Conservation (phyloP, 768 basidiomycete species). For the Neoboletus subvelutipes region DNA sequence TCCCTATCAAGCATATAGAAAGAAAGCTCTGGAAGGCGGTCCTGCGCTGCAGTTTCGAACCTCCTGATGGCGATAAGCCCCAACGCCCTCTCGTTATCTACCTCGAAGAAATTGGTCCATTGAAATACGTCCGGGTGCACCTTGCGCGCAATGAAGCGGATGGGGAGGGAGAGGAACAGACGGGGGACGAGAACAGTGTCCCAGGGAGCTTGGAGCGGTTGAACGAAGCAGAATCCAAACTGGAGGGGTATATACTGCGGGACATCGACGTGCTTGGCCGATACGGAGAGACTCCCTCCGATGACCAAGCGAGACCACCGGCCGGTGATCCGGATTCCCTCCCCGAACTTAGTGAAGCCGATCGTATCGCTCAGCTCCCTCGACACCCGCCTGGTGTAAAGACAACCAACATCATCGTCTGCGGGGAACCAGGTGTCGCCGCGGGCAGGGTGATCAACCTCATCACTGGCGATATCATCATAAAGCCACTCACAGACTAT, state of each 20-base stretch:
- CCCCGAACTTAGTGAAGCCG: constrained; percentile 12
- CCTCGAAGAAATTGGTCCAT: constrained; percentile 13
- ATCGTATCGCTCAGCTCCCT: constrained; percentile 19
- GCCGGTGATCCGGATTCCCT: constrained; percentile 7
- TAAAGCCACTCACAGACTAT: constrained; percentile 25
- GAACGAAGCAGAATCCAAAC: constrained; percentile 7
- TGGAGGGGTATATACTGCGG: constrained; percentile 14
- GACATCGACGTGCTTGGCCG: constrained; percentile 11
- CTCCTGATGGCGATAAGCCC: neutral
- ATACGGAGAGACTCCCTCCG: neutral
- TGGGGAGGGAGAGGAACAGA: neutral
- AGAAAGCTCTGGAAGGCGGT: constrained; percentile 21
- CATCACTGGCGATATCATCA: constrained; percentile 15
- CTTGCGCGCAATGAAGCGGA: neutral
- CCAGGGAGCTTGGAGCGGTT: constrained; percentile 25
- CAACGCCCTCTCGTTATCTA: constrained; percentile 27
- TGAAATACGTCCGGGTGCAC: constrained; percentile 19
- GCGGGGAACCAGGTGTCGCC: constrained; percentile 41
- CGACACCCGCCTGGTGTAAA: constrained; percentile 18
- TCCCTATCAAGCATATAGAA: constrained; percentile 19
- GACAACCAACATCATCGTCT: constrained; percentile 40
- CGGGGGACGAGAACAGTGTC: neutral
- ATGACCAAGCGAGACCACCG: neutral
- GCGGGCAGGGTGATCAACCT: constrained; percentile 30
- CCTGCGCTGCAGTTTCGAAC: constrained; percentile 25